These are phyloP conservation scores for Aureobasidium sp. DNA, from an alignment of 2,329 filamentous ascomycete genomes.

Conservation along the genomic window DNA sequence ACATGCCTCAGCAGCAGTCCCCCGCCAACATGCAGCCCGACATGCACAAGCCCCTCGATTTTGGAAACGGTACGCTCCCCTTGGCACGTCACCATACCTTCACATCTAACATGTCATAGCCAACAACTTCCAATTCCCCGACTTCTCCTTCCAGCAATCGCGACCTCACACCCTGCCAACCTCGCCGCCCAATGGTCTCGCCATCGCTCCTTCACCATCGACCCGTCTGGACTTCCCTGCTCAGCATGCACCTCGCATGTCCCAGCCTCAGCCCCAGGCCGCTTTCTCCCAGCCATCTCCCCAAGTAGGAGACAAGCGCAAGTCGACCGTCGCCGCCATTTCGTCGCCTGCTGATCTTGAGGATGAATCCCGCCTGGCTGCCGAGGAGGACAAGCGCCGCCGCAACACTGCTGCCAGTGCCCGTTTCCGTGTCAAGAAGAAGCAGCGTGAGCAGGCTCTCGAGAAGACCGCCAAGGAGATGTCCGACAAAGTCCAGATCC, in stretches of 20 bases:
- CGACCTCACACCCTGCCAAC: slow-evolving; percentile 22
- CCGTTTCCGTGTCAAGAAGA: slow-evolving; percentile 49
- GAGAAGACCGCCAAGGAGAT: slow-evolving; percentile 47
- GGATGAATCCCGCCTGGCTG: slow-evolving; percentile 39
- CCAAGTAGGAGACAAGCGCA: slow-evolving; percentile 39
- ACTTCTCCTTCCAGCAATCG: slow-evolving; percentile 28
- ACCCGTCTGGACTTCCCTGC: slow-evolving; percentile 12
- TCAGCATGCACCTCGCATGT: slow-evolving; percentile 19
- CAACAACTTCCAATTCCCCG: slow-evolving; percentile 40
- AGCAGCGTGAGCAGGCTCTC: slow-evolving; percentile 46
- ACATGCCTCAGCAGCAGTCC: slow-evolving; percentile 10
- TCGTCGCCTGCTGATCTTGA: slow-evolving; percentile 33
- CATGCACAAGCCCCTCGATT: slow-evolving; percentile 14
- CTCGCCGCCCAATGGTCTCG: slow-evolving; percentile 23
- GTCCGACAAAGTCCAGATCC: slow-evolving; percentile 38
- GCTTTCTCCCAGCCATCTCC: slow-evolving; percentile 15
- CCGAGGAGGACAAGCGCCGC: slow-evolving; percentile 48
- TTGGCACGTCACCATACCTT: slow-evolving; percentile 22
- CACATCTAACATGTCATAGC: slow-evolving; percentile 13
- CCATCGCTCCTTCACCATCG: slow-evolving; percentile 11
- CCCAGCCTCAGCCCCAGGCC: slow-evolving; percentile 12
- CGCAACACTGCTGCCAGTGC: slow-evolving; percentile 48
- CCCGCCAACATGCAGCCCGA: slow-evolving; percentile 12
- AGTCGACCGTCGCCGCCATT: slow-evolving; percentile 30
- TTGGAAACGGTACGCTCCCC: slow-evolving; percentile 21